Evolutionary conservation across 202 grass and related monocot genomes (phyloP), one percentile per base, ranked within the genome.

Genomic region (Musa balbisiana): DNA sequence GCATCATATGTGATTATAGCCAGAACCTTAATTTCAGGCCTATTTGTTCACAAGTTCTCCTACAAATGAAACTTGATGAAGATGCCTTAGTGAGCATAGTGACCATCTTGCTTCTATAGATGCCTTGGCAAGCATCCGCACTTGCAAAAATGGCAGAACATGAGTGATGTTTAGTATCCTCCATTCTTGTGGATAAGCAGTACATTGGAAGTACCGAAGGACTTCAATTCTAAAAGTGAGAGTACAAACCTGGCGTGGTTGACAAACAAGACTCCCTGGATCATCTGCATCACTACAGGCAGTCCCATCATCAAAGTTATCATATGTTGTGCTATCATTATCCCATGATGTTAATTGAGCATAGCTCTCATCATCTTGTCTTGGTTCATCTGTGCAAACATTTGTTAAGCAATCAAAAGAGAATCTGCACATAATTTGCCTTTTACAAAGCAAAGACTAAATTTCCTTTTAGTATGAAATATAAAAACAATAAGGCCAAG

Each of bases 231-330:
- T 15, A 76, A 1, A 70, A 83, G 55, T 3, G n/a, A 78, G 52
- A 59, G 24, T 25, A 58, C 64, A 68, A 74, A 98, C 94, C 88
- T 98, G 90, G 75, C 94, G 92, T 21, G 91, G 94, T 78, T 92
- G 87, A 83, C 78, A 51, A 56, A 93, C 82, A 73, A 98, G 88
- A 77, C 73, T 86, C 26, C 87, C 88, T 76, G 81, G 72, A 49
- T 91, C 91, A 69, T 86, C 90, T 75, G 73, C 55, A 76, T 83
- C 88, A 71, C 79, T 84, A 79, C 49, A 78, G 16, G 64, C 69
- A 83, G 86, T 76, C 68, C 79, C 91, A 82, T 89, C 89, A 79
- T 93, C 79, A 50, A 71, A 20, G 3, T 89, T 24, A 83, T 93
- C 80, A 66, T 72, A 76, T 59, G 72, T 81, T 62, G 82, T 73